phyloP scores from a whole-genome alignment of 2,329 filamentous ascomycete genomes.

The Colletotrichum sansevieriae region DNA sequence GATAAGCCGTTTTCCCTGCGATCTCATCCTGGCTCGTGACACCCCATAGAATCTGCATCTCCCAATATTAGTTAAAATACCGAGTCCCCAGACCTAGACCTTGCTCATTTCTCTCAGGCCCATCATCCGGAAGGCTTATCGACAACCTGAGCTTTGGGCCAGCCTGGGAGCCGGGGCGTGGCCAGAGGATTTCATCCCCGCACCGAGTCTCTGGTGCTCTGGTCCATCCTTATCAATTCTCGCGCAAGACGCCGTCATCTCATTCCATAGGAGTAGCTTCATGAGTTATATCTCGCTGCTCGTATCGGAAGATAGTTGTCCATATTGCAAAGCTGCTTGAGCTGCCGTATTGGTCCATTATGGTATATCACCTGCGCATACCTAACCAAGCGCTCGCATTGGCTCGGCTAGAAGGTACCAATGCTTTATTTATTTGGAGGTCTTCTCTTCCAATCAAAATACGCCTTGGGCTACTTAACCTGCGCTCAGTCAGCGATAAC shows the following conservation, averaged over 20 bases:
- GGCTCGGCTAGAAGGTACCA: background rate
- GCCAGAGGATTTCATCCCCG: background rate
- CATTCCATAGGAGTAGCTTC: background rate
- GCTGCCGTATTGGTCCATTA: background rate
- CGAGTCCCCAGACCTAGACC: background rate
- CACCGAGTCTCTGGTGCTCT: background rate
- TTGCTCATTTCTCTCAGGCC: background rate
- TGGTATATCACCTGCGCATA: background rate
- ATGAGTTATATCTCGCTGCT: background rate
- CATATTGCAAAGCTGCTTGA: constrained; percentile 1
- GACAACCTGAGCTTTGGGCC: background rate
- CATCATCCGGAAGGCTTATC: background rate
- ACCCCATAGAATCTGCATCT: constrained; percentile 1
- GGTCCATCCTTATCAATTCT: background rate
- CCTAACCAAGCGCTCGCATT: background rate
- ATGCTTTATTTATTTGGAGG: background rate
- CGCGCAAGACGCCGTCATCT: constrained; percentile 1
- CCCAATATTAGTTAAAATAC: background rate
- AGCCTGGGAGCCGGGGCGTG: background rate
- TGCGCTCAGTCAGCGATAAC: background rate
- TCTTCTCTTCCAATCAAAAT: background rate
- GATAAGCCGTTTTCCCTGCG: too few relatives aligned
- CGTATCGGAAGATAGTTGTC: background rate
- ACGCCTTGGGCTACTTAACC: background rate
- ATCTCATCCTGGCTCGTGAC: too few relatives aligned